Conservation (phyloP, 176 grass and related monocot species). For the Tillandsia fasciculata region DNA sequence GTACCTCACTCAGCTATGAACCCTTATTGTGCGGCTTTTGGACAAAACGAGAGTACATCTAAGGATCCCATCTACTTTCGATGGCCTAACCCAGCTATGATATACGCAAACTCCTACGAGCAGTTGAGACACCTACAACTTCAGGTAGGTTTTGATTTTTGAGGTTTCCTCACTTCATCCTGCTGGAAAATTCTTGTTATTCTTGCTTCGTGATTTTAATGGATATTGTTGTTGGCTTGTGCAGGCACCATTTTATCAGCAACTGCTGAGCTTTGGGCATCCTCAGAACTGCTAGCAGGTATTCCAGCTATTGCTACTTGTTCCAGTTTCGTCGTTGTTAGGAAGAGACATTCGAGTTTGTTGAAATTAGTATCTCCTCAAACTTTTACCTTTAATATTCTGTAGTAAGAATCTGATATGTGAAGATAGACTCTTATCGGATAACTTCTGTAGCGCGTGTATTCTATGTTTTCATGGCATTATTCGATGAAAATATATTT, state of each 20-base stretch:
- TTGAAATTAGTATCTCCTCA: not conserved
- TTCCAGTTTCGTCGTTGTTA: not conserved
- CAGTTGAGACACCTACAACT: conserved; percentile 11
- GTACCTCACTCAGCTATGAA: not conserved
- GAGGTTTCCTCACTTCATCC: not conserved
- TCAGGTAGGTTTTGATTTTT: conserved; percentile 3
- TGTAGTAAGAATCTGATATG: no score
- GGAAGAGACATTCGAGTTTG: not conserved
- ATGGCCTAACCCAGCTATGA: conserved; percentile 14
- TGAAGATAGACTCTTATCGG: not conserved
- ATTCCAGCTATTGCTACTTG: not conserved
- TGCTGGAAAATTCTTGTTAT: not conserved
- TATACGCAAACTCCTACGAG: conserved; percentile 18
- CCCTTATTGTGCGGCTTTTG: not conserved
- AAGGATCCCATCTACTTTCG: conserved; percentile 13
- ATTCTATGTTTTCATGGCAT: not conserved
- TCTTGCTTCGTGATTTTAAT: not conserved
- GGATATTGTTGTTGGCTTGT: not conserved
- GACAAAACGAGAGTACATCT: conserved; percentile 8
- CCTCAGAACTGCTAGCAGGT: conserved; percentile 20
- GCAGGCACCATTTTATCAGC: conserved; percentile 20
- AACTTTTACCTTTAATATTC: not conserved
- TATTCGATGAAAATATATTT: not conserved
- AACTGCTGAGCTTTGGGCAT: conserved; percentile 18
- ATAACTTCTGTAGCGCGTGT: not conserved